These are phyloP conservation scores for Chrysochromulina parva DNA, from an alignment of 78 protist genomes.

Conservation along the genomic window DNA sequence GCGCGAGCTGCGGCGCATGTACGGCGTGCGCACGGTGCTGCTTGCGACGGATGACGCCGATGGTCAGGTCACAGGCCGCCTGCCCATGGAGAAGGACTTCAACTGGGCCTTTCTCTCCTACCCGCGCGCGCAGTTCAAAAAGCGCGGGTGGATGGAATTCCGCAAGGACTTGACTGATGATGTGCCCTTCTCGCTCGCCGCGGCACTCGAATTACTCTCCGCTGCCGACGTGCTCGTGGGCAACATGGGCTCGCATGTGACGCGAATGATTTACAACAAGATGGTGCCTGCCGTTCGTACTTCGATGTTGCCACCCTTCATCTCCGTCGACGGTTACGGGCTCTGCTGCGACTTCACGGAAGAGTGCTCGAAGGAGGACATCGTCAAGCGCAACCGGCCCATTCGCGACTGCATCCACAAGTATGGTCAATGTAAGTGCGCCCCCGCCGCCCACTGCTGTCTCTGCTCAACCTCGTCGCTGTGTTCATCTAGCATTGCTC, in stretches of 20 bases:
- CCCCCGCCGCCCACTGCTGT: too few species aligned
- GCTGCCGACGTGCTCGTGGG: conserved; percentile 1
- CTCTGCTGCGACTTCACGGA: conserved; percentile 25
- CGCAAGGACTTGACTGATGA: not conserved
- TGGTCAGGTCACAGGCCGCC: not conserved
- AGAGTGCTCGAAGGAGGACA: not conserved
- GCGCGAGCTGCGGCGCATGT: not conserved
- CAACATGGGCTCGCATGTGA: conserved; percentile 15
- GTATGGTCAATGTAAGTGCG: not conserved
- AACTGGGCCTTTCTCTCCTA: not conserved
- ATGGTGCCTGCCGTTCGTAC: not conserved
- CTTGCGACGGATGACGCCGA: conserved; percentile 17
- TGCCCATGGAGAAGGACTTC: not conserved
- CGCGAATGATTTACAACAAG: not conserved
- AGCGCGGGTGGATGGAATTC: conserved; percentile 11
- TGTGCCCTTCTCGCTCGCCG: conserved; percentile 16
- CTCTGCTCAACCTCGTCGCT: too few species aligned
- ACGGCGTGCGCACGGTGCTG: conserved; percentile 22
- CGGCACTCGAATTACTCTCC: not conserved
- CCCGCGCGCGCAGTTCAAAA: not conserved
- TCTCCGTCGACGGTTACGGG: conserved; percentile 13
- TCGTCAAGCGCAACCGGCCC: not conserved
- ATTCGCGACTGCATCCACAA: not conserved
- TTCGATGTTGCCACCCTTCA: not conserved
- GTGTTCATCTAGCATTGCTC: too few species aligned